Base-by-base conservation (phyloP, 1,139 yeast genomes). In the Nakaseomyces delphensis region DNA sequence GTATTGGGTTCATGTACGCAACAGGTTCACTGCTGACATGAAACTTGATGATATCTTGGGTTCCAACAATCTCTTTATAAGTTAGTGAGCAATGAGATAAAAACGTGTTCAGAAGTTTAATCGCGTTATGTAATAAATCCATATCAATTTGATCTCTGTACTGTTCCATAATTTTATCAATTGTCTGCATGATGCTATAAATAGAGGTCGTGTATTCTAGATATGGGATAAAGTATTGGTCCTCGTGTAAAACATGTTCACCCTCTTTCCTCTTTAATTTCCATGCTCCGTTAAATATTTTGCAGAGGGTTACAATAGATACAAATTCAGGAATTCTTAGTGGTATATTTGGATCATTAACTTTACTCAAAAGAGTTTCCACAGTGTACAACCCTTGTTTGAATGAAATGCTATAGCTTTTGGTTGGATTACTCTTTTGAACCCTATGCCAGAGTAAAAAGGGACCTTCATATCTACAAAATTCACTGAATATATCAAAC, bases 361-460 rank as follows among this genome's bases (percentile, higher is more conserved):
- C 36, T 55, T 69, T 67, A 28, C 73, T 72, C 16, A 73, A 57
- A n/a, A 77, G 57, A 29, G 70, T 67, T 14, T 60, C 63, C 10
- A 76, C 54, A 44, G 73, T 74, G 39, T 67, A 66, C 10, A 76
- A 55, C 1, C 83, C 87, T 46, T 96, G 73, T 46, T 70, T 73
- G 57, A 86, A 58, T 2, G 62, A 84, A 63, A 64, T 85, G 87
- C 54, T 80, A 74, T 58, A 86, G 76, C 38, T 84, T 67, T 62
- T 84, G 82, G 49, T 86, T 75, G 80, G 89, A 77, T 54, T 87
- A 66, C 53, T 91, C 65, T 58, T 53, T 39, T 56, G 61, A 8
- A 60, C 62, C 32, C 57, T 82, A 79, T 53, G 82, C 80, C 61
- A 86, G 62, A 61, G 56, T 73, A 73, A 41, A 57, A 63, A 58